phyloP scores from a whole-genome alignment of 495 filamentous ascomycete genomes.

The Trichoderma reesei region DNA sequence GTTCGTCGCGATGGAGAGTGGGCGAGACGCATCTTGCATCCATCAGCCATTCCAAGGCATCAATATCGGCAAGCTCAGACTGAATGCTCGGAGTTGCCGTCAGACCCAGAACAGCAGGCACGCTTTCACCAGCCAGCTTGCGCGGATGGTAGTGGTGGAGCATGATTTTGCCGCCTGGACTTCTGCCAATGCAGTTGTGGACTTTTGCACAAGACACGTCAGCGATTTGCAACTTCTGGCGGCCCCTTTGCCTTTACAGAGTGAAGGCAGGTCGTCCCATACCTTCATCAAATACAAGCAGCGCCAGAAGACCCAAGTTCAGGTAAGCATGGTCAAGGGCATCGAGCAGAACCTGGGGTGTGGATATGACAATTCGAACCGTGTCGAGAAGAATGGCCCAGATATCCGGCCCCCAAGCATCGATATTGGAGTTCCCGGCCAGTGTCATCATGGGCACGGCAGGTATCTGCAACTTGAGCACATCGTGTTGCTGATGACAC shows the following conservation, averaged over 20 bases:
- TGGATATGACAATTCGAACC: conserved; percentile 66
- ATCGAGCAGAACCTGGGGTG: conserved; percentile 66
- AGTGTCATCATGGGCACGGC: conserved; percentile 54
- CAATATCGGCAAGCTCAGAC: conserved; percentile 39
- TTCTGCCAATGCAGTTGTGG: conserved; percentile 55
- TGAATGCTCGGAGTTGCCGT: conserved; percentile 74
- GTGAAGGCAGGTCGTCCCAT: conserved; percentile 11
- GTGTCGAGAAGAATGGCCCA: conserved; percentile 67
- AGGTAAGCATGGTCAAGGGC: conserved; percentile 77
- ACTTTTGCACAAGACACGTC: conserved; percentile 32
- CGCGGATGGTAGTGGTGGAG: conserved; percentile 53
- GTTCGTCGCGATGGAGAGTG: conserved; percentile 57
- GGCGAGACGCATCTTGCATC: conserved; percentile 66
- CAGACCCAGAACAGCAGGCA: conserved; percentile 73
- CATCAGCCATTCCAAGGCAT: conserved; percentile 62
- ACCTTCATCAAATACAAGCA: conserved; percentile 92
- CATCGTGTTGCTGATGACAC: conserved; percentile 59
- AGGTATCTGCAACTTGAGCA: conserved; percentile 52
- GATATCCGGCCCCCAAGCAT: conserved; percentile 64
- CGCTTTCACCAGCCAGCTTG: conserved; percentile 23
- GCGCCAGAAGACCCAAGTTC: conserved; percentile 48
- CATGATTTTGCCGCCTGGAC: conserved; percentile 74
- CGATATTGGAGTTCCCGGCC: conserved; percentile 57
- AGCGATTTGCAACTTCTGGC: neutral
- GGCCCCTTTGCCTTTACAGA: neutral